Percentiles rank a stretch among this genome's conserved stretches.
phyloP scores from a whole-genome alignment of 1,284 basidiomycete genomes.

The Porodaedalea pini region DNA sequence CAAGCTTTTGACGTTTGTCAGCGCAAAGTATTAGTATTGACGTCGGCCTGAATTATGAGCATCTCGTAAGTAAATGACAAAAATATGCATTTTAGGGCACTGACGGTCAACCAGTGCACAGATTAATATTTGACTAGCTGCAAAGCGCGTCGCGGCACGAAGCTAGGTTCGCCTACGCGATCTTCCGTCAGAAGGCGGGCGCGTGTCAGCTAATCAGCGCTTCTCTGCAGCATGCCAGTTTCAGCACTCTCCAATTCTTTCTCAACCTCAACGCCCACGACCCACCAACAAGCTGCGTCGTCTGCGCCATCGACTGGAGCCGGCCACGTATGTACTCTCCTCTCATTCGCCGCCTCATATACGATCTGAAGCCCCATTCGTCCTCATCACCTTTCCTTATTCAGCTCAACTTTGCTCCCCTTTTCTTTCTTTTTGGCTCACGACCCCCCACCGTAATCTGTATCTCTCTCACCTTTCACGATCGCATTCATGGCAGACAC shows the following conservation, averaged over 20 bases:
- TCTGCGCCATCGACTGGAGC: neutral
- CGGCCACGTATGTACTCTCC: conserved; percentile 3
- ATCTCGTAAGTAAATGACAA: neutral
- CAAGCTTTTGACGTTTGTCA: neutral
- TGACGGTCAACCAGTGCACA: neutral
- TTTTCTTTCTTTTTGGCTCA: conserved; percentile 2
- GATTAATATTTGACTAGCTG: neutral
- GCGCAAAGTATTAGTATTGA: neutral
- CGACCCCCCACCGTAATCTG: neutral
- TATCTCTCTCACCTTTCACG: neutral
- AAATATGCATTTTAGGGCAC: neutral
- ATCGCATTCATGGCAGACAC: conserved; percentile 20
- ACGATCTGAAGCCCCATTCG: neutral
- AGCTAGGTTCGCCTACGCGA: neutral
- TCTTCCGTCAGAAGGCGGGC: neutral
- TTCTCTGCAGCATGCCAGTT: neutral
- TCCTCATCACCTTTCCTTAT: neutral
- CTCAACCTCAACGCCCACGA: neutral
- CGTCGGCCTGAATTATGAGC: neutral
- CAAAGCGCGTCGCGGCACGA: neutral
- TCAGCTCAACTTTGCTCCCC: neutral
- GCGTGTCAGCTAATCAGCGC: neutral
- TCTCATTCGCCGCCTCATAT: neutral
- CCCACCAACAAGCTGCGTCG: neutral
- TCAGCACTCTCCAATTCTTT: neutral